A percentile compares a stretch with the other conserved stretches of the same genome.
Evolutionary conservation across 768 basidiomycete species (phyloP).

Genomic region (Pisolithus albus): DNA sequence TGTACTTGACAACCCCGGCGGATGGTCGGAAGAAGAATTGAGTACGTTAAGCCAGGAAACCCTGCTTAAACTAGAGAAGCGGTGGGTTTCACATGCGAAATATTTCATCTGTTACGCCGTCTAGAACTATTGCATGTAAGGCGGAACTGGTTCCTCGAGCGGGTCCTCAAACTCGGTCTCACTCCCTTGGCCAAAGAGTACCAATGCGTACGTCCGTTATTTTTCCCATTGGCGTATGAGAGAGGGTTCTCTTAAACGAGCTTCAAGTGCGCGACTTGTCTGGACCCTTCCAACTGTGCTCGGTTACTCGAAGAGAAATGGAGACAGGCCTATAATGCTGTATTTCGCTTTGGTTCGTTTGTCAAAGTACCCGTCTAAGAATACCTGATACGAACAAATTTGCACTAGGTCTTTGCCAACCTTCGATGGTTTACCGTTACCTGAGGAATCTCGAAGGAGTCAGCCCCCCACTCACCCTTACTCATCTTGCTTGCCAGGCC

Average conservation of each 20-base stretch:
- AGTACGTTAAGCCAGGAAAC: slow-evolving; percentile 79
- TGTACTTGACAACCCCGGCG: slow-evolving; percentile 87
- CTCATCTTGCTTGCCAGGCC: slow-evolving; percentile 82
- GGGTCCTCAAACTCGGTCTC: slow-evolving; percentile 85
- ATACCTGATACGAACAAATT: background rate
- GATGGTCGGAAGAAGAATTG: slow-evolving; percentile 74
- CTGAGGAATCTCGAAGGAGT: slow-evolving; percentile 85
- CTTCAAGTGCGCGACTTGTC: slow-evolving; percentile 72
- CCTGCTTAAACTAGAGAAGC: slow-evolving; percentile 81
- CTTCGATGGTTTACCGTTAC: slow-evolving; percentile 90
- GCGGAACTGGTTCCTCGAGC: slow-evolving; percentile 92
- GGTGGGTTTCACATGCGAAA: slow-evolving; percentile 34
- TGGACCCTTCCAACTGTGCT: slow-evolving; percentile 73
- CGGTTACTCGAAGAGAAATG: slow-evolving; percentile 88
- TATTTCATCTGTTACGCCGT: background rate
- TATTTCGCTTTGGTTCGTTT: slow-evolving; percentile 71
- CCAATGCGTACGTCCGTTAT: slow-evolving; percentile 75
- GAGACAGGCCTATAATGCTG: slow-evolving; percentile 80
- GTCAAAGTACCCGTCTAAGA: background rate
- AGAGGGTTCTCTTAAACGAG: background rate
- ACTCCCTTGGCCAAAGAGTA: slow-evolving; percentile 90
- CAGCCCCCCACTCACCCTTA: slow-evolving; percentile 79
- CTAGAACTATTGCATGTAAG: slow-evolving; percentile 30
- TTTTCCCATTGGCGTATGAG: background rate
- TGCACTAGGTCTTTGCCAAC: slow-evolving; percentile 67